Evolutionary conservation across 2,329 filamentous ascomycete species (phyloP).

Genomic region (Aspergillus clavatus): DNA sequence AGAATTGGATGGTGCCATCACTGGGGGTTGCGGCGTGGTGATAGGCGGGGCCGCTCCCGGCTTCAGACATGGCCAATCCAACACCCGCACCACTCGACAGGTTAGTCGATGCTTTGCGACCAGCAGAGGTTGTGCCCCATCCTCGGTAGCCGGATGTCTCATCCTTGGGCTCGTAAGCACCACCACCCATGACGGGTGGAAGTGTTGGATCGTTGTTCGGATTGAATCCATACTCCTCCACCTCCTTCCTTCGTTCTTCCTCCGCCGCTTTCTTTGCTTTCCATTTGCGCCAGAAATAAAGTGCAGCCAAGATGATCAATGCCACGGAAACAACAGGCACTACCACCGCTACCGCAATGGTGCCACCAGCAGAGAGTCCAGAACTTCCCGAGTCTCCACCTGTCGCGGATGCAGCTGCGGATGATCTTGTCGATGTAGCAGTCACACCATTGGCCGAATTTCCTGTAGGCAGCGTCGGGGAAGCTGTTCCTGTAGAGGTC

Average conservation of each 20-base stretch:
- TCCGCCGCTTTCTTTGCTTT: slow-evolving; percentile 80
- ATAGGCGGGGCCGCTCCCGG: slow-evolving; percentile 53
- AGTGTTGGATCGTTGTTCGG: slow-evolving; percentile 92
- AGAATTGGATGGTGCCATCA: slow-evolving; percentile 53
- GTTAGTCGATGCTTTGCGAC: slow-evolving; percentile 82
- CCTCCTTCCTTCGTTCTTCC: slow-evolving; percentile 87
- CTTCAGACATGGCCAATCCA: slow-evolving; percentile 67
- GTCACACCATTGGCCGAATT: slow-evolving; percentile 19
- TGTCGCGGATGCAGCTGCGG: slow-evolving; percentile 24
- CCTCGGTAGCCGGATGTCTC: slow-evolving; percentile 78
- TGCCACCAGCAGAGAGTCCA: slow-evolving; percentile 52
- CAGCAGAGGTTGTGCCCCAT: slow-evolving; percentile 77
- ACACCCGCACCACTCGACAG: slow-evolving; percentile 65
- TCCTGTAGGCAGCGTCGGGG: slow-evolving; percentile 11
- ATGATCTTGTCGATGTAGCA: slow-evolving; percentile 23
- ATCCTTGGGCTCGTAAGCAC: slow-evolving; percentile 62
- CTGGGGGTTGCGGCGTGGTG: slow-evolving; percentile 58
- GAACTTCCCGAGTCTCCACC: slow-evolving; percentile 21
- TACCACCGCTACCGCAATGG: slow-evolving; percentile 87
- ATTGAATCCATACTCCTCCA: slow-evolving; percentile 96
- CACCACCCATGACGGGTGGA: slow-evolving; percentile 49
- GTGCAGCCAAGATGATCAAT: slow-evolving; percentile 66
- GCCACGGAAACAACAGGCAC: slow-evolving; percentile 88
- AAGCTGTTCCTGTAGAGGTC: slow-evolving; percentile 9
- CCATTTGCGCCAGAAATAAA: slow-evolving; percentile 84